phyloP scores from a whole-genome alignment of 139 green algal genomes.

The Tetraselmis chui region DNA sequence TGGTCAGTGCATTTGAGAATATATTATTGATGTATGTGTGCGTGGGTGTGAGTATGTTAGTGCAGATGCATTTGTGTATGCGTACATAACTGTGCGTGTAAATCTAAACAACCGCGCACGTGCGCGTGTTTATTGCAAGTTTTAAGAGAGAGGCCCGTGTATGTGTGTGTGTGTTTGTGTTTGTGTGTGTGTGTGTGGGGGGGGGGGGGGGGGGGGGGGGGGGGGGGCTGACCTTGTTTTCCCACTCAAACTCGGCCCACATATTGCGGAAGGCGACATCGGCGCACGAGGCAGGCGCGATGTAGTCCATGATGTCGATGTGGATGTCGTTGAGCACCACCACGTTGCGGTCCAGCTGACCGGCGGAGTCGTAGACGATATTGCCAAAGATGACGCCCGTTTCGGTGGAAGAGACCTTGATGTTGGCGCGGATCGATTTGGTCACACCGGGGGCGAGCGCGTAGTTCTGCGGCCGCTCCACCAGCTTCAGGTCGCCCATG shows the following conservation, averaged over 20 bases:
- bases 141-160: not conserved
- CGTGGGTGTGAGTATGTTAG: no score
- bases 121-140: no score
- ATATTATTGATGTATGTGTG: no score
- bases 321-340: conserved; percentile 98
- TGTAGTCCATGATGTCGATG: conserved; percentile 99
- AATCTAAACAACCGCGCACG: no score
- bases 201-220: no score
- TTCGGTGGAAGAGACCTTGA: conserved; percentile 96
- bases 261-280: conserved; percentile 90
- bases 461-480: conserved; percentile 91
- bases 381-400: conserved; percentile 99
- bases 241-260: conserved; percentile 99
- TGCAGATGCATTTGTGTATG: no score
- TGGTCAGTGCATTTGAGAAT: no score
- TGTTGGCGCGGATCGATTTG: conserved; percentile 85
- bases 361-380: conserved; percentile 92
- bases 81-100: no score
- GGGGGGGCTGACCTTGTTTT: conserved; percentile 86
- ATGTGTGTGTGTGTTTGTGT: no score
- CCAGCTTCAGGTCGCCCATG: conserved; percentile 98
- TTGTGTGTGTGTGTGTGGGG: no score
- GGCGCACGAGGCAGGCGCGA: conserved; percentile 76
- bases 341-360: conserved; percentile 59
- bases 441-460: conserved; percentile 74